These are phyloP conservation scores for Haberlea rhodopensis DNA, from an alignment of 257 asterid genomes.

Conservation along the genomic window DNA sequence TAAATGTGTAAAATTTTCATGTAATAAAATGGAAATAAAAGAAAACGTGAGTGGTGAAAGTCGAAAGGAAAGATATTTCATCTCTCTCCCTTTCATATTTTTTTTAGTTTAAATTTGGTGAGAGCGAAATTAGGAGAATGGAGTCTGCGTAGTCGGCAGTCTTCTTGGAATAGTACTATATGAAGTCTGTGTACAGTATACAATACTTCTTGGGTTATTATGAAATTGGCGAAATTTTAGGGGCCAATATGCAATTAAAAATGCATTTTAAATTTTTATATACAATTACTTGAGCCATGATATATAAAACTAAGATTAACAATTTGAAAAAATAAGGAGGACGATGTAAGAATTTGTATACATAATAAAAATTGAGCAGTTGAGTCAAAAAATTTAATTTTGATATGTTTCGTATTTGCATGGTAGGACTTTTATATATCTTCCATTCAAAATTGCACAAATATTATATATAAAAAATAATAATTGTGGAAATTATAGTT, in stretches of 20 bases:
- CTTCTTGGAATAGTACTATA: constrained; percentile 21
- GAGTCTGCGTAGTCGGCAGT: constrained; percentile 25
- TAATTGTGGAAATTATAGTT: too few species aligned
- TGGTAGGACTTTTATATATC: too few species aligned
- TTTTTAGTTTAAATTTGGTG: constrained; percentile 30
- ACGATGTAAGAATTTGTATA: too few species aligned
- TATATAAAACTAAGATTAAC: too few species aligned
- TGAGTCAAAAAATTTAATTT: too few species aligned
- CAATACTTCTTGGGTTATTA: background rate
- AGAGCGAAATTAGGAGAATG: constrained; percentile 34
- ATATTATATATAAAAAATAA: too few species aligned
- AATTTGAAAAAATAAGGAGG: too few species aligned
- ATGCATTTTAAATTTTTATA: too few species aligned
- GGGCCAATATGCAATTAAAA: background rate
- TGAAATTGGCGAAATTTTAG: constrained; percentile 2
- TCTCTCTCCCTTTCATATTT: constrained; percentile 13
- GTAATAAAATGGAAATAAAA: constrained; percentile 31
- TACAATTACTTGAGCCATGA: too few species aligned
- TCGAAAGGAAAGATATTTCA: constrained; percentile 32
- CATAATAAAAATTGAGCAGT: too few species aligned
- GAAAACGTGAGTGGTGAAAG: constrained; percentile 35
- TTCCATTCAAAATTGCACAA: too few species aligned
- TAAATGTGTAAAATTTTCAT: constrained; percentile 33
- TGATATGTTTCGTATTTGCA: too few species aligned
- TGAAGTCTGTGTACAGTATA: background rate